Base-by-base conservation (phyloP, 2,329 filamentous ascomycete species). In the Aspergillus aculeatinus region DNA sequence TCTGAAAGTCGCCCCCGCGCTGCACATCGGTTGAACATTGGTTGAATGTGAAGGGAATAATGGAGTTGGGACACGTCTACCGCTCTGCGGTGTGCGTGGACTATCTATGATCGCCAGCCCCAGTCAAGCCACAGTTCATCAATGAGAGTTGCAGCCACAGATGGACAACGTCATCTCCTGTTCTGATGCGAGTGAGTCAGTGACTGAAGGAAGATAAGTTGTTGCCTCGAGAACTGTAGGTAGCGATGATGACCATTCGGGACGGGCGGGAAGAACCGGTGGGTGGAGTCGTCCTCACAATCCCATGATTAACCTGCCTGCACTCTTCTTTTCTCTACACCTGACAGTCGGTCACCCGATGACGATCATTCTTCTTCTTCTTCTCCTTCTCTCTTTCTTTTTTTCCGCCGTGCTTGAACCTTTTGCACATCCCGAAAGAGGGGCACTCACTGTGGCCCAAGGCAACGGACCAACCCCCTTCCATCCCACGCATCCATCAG, bases 261-360 rank as follows among this genome's bases (percentile, higher is more conserved):
- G 53, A 55, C 53, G 44, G 53, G 42, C 53, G 53, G 53, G 53
- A 55, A 47, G 53, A 47, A 48, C 53, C 53, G 53, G 31, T 48
- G 53, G 53, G 53, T 55, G 53, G 53, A 55, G 52, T 47, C 25
- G 21, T 14, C 33, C 5, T 7, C 19, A 29, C 6, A 47, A 55
- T 48, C 47, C 21, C 31, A 39, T 39, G 33, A 42, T 35, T 12
- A 21, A 53, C 39, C 16, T 44, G 14, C 39, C 16, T 44, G 14
- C 12, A 44, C 39, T 16, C 7, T n/a, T 19, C n/a, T 14, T 14
- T 19, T 44, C 16, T 44, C 16, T 44, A 19, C 39, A 44, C 16
- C 39, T 44, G 39, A 44, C 39, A 44, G 39, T 44, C 39, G 39
- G 39, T 44, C 39, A 44, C 39, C 31, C 53, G 44, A 48, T 47